Evolutionary conservation across 1,284 basidiomycete genomes (phyloP), one percentile per base, ranked within the genome.

Genomic region (Grifola frondosa): DNA sequence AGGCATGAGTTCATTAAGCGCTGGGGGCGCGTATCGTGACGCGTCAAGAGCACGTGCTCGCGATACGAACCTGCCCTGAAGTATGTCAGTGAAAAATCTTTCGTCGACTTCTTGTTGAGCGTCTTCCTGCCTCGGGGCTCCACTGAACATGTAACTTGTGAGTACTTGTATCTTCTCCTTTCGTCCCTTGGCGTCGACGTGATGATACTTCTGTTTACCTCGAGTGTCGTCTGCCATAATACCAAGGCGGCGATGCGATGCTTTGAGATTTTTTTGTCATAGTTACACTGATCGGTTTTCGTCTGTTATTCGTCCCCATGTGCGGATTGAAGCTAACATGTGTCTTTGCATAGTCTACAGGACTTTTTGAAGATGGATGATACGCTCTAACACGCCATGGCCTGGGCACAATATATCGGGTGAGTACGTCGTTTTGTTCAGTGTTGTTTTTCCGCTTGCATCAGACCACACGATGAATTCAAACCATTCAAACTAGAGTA

Each of bases 401-500:
- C 7, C 11, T 28, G 28, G 35, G 15, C n/a, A 11, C 13, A 12
- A 11, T 10, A 11, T 24, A 9, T 40, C n/a, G n/a, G 42, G 51
- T 50, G 40, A 48, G 48, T 44, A 3, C 15, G 4, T 2, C 12
- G 17, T 33, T 9, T 13, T 34, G 7, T 25, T 28, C 24, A 3
- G 13, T 21, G n/a, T 40, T 7, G 31, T n/a, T 36, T 39, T 28
- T 15, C 24, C 26, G n/a, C 16, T 34, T 35, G 28, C n/a, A n/a
- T n/a, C 30, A 40, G 28, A 49, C 53, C 42, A 54, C 48, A 59
- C 51, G 54, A 84, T 85, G 85, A 87, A 66, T 52, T 64, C 58
- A 69, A 67, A 69, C 62, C 67, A 75, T 84, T 84, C 85, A 88
- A 88, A 88, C 85, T 88, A 88, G 85, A 88, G 85, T 88, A 82